Percentiles rank a stretch among this genome's conserved stretches.
Evolutionary conservation across 202 grass and related monocot genomes (phyloP).

Genomic region (Alloteropsis angusta): DNA sequence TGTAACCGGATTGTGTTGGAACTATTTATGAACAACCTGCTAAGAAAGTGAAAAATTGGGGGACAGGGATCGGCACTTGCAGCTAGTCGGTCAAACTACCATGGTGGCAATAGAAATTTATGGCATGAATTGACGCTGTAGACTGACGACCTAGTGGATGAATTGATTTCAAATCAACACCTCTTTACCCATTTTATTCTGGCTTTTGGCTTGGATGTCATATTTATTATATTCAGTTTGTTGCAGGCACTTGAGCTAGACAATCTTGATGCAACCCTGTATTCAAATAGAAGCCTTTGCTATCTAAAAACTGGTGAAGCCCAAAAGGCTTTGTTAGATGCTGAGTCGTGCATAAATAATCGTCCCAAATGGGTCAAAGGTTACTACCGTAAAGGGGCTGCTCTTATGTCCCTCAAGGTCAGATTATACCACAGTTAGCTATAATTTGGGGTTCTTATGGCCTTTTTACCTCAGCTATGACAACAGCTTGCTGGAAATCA

Average conservation of each 20-base stretch:
- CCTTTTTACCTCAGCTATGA: not conserved
- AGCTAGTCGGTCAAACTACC: not conserved
- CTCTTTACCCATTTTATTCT: not conserved
- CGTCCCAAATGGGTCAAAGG: constrained; percentile 10
- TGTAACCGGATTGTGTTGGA: no score
- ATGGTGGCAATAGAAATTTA: not conserved
- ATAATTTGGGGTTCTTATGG: not conserved
- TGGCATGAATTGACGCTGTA: not conserved
- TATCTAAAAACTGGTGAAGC: not conserved
- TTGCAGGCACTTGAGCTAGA: constrained; percentile 25
- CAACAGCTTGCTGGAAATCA: not conserved
- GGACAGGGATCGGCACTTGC: no score
- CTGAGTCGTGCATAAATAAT: constrained; percentile 8
- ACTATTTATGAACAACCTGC: no score
- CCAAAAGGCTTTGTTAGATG: constrained; percentile 10
- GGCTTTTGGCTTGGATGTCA: not conserved
- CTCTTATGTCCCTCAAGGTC: constrained; percentile 24
- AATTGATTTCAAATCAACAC: not conserved
- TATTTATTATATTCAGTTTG: not conserved
- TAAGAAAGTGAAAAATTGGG: no score
- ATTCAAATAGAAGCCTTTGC: constrained; percentile 26
- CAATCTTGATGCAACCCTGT: constrained; percentile 4
- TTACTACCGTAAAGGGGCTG: constrained; percentile 23
- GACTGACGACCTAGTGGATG: not conserved
- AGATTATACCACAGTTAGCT: not conserved